Conservation (phyloP, 495 filamentous ascomycete species). For the Xylaria bambusicola region DNA sequence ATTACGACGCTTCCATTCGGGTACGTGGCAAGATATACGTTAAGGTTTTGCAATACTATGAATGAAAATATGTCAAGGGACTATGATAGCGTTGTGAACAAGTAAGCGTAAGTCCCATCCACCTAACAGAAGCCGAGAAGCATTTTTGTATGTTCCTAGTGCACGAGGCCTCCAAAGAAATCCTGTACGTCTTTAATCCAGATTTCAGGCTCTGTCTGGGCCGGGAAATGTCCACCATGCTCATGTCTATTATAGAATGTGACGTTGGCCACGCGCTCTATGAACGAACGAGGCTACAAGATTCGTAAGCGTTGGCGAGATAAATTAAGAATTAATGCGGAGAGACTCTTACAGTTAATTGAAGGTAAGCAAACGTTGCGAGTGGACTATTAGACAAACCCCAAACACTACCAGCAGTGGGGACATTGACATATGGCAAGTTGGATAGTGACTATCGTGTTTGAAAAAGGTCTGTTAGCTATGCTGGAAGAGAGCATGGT, state of each 20-base stretch:
- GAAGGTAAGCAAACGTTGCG: not conserved
- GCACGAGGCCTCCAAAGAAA: not conserved
- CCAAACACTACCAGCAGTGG: not conserved
- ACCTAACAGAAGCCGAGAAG: too few species aligned
- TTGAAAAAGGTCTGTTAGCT: not conserved
- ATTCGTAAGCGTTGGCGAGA: not conserved
- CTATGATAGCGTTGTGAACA: too few species aligned
- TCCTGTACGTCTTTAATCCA: conserved; percentile 6
- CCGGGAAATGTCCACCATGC: conserved; percentile 8
- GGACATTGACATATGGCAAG: not conserved
- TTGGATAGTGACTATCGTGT: not conserved
- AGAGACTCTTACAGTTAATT: not conserved
- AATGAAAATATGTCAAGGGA: too few species aligned
- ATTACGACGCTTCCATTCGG: too few species aligned
- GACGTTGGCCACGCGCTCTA: conserved; percentile 3
- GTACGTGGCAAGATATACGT: too few species aligned
- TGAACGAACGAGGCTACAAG: not conserved
- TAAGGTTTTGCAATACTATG: too few species aligned
- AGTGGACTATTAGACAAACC: not conserved
- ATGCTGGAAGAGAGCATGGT: not conserved
- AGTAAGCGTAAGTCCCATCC: too few species aligned
- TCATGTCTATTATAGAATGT: conserved; percentile 1
- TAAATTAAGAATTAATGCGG: not conserved
- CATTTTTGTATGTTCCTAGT: too few species aligned
- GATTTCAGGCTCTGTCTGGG: not conserved